phyloP scores from a whole-genome alignment of 2,329 filamentous ascomycete species.

The Rachicladosporium sp. region DNA sequence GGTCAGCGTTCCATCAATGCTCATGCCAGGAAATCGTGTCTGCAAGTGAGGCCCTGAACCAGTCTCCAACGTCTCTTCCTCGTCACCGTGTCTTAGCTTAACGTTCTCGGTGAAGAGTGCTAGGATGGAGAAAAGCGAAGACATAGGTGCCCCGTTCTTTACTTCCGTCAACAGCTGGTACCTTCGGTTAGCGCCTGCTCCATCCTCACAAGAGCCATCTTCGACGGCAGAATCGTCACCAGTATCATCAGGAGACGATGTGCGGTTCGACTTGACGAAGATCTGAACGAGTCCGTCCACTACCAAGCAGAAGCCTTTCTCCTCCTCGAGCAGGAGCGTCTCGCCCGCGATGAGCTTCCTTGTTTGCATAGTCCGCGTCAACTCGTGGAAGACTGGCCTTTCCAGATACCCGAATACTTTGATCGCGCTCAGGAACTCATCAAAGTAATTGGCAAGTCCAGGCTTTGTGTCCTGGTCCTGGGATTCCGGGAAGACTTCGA shows the following conservation, averaged over 20 bases:
- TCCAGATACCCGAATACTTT: constrained; percentile 98
- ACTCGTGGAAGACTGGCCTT: constrained; percentile 90
- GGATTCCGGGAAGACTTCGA: constrained; percentile 88
- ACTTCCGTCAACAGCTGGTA: constrained; percentile 96
- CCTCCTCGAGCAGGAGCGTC: constrained; percentile 87
- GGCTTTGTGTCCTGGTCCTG: constrained; percentile 84
- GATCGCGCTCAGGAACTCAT: constrained; percentile 96
- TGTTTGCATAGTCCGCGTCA: constrained; percentile 97
- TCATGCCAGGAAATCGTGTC: constrained; percentile 9
- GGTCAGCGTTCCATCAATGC: constrained; percentile 11
- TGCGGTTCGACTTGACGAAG: constrained; percentile 79
- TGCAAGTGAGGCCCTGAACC: constrained; percentile 13
- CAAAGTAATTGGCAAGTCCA: constrained; percentile 87
- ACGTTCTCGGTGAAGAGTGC: constrained; percentile 95
- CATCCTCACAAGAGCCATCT: constrained; percentile 49
- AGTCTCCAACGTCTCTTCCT: constrained; percentile 39
- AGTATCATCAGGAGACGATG: constrained; percentile 28
- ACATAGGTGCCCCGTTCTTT: constrained; percentile 96
- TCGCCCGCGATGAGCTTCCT: constrained; percentile 91
- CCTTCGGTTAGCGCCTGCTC: constrained; percentile 57
- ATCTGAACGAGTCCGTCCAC: constrained; percentile 95
- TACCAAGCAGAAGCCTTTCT: constrained; percentile 94
- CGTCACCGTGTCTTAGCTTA: constrained; percentile 56
- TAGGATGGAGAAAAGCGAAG: constrained; percentile 91
- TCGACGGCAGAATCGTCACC: constrained; percentile 31